Conservation (phyloP, 2,329 filamentous ascomycete species). For the Colletotrichum chlorophyti region DNA sequence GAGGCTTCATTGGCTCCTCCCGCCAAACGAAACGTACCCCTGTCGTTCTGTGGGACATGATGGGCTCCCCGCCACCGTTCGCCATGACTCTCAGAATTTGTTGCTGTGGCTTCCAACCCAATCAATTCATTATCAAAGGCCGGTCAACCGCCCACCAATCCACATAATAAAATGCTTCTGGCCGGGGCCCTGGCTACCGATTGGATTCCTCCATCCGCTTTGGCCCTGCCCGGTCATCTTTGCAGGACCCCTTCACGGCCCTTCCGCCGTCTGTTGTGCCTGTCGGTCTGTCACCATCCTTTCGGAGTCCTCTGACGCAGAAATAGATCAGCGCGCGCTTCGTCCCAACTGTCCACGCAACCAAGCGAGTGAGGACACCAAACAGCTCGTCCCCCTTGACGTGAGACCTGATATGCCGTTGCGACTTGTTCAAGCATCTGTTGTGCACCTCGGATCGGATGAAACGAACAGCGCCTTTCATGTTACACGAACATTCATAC, state of each 20-base stretch:
- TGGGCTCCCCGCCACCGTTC: slow-evolving; percentile 11
- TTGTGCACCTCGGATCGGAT: not conserved
- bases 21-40: slow-evolving; percentile 29
- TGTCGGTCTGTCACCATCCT: not conserved
- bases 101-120: slow-evolving; percentile 1
- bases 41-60: slow-evolving; percentile 16
- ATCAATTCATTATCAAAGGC: slow-evolving; percentile 6
- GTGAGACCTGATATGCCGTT: too few relatives aligned
- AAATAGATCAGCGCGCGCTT: slow-evolving; percentile 29
- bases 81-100: slow-evolving; percentile 1
- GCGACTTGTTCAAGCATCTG: too few relatives aligned
- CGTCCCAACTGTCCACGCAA: slow-evolving; percentile 11
- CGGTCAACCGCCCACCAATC: not conserved
- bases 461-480: not conserved
- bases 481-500: not conserved
- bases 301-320: slow-evolving; percentile 10
- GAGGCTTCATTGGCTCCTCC: slow-evolving; percentile 40
- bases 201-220: slow-evolving; percentile 8
- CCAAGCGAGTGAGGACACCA: too few relatives aligned
- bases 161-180: too few relatives aligned
- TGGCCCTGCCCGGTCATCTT: not conserved
- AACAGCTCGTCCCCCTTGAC: slow-evolving; percentile 5
- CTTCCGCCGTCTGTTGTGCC: not conserved
- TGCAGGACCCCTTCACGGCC: not conserved
- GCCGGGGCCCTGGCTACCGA: too few relatives aligned